Base-by-base conservation (phyloP, 352 stramenopile genomes). In the Pythium chondricola region DNA sequence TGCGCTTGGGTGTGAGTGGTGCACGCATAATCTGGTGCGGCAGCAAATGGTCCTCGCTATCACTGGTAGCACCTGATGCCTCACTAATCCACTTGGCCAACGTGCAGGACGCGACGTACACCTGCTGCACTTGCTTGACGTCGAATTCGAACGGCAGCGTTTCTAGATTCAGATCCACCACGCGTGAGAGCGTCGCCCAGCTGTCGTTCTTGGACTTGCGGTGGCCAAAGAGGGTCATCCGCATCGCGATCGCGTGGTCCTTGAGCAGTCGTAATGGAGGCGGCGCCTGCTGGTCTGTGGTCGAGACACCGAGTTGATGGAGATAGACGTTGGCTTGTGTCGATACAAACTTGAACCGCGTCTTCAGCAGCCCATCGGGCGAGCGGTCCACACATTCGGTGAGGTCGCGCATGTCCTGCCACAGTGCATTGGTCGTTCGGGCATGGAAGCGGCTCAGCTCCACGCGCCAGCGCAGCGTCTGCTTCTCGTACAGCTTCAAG, bases 371-470 rank as follows among this genome's bases (percentile, higher is more conserved):
- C 3, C 69, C 62, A 16, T 87, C 73, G 0, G 75, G 75, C 2
- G 75, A 85, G 10, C 71, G 71, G 14, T 85, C 73, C 6, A 85
- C 67, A 26, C 69, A 81, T 18, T 53, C 53, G 7, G 69, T 69
- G 16, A 82, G 65, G 22, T 87, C 67, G 17, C 69, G 67, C 48
- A 87, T 75, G 49, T 84, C 73, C 50, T 85, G 73, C 71, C 75
- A 82, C 46, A 84, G 18, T 10, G 75, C 64, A 36, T 87, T 80
- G 2, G 73, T 85, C 21, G 75, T 81, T 14, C 73, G 73, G 16
- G 69, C 71, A 36, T 81, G 60, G 20, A 87, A 68, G 32, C 63
- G 52, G 0, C 40, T 25, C 21, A 87, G 46, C 35, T 69, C 60
- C 4, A 83, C 25, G 13, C 69, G 62, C 24, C 81, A 38, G 13